Evolutionary conservation across 768 basidiomycete species (phyloP).

Genomic region (Leccinum arenicola): DNA sequence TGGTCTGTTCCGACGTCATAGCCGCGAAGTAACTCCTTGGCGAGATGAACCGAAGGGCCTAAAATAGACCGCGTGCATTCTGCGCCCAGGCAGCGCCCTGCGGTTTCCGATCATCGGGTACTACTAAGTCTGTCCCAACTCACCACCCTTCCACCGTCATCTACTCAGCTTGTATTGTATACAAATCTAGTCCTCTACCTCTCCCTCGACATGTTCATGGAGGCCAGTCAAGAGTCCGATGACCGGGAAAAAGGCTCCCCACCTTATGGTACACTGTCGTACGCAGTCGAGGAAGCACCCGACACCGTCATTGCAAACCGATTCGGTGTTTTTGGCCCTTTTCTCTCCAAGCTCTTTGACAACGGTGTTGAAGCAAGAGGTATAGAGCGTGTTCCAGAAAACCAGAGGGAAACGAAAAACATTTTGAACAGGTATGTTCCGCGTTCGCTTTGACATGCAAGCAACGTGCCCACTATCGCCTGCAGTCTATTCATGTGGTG

Average conservation of each 20-base stretch:
- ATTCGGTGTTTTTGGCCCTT: conserved; percentile 30
- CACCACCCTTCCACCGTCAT: not conserved
- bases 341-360: conserved; percentile 40
- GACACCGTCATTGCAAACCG: conserved; percentile 28
- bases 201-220: conserved; percentile 7
- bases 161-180: too few relatives aligned
- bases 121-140: too few relatives aligned
- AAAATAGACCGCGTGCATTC: not conserved
- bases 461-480: conserved; percentile 1
- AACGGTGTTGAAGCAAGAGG: conserved; percentile 54
- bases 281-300: conserved; percentile 24
- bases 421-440: conserved; percentile 34
- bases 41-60: not conserved
- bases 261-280: not conserved
- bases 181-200: not conserved
- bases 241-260: conserved; percentile 22
- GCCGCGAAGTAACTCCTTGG: too few relatives aligned
- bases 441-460: not conserved
- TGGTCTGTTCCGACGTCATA: too few relatives aligned
- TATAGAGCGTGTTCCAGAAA: conserved; percentile 52
- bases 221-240: not conserved
- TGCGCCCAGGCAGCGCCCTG: too few relatives aligned
- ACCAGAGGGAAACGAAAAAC: conserved; percentile 43
- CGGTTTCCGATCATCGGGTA: not conserved
- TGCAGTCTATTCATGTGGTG: conserved; percentile 46